These are phyloP conservation scores for Calycina marina DNA, from an alignment of 2,329 filamentous ascomycete genomes.

Conservation along the genomic window DNA sequence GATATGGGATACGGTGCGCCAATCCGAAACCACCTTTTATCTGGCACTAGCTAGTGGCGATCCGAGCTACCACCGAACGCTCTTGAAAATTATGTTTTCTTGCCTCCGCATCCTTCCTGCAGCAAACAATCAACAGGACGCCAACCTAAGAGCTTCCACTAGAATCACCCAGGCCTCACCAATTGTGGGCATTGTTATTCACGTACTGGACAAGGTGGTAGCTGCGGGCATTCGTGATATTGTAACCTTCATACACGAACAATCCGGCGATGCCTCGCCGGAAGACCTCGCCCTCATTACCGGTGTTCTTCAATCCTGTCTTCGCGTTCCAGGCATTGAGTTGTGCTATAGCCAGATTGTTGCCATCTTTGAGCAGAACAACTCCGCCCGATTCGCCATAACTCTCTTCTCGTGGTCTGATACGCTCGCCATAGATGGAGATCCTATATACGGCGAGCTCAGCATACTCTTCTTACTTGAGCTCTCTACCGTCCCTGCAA, in stretches of 20 bases:
- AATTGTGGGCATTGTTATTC: slow-evolving; percentile 34
- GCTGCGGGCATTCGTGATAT: slow-evolving; percentile 70
- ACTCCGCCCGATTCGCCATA: slow-evolving; percentile 65
- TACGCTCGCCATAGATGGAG: slow-evolving; percentile 58
- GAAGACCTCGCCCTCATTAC: slow-evolving; percentile 80
- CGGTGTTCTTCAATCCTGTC: slow-evolving; percentile 71
- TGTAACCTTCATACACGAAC: slow-evolving; percentile 68
- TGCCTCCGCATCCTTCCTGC: slow-evolving; percentile 49
- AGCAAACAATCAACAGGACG: slow-evolving; percentile 12
- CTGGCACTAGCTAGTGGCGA: slow-evolving; percentile 39
- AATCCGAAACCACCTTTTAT: slow-evolving; percentile 41
- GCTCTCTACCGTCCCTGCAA: slow-evolving; percentile 61
- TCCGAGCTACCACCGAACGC: slow-evolving; percentile 62
- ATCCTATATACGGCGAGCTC: slow-evolving; percentile 89
- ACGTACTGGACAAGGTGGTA: slow-evolving; percentile 67
- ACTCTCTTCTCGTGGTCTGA: slow-evolving; percentile 93
- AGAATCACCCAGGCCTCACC: slow-evolving; percentile 16
- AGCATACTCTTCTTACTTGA: slow-evolving; percentile 79
- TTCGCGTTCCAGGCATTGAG: slow-evolving; percentile 64
- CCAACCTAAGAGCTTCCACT: slow-evolving; percentile 11
- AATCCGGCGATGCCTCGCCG: slow-evolving; percentile 47
- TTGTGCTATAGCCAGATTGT: slow-evolving; percentile 57
- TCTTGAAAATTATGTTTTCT: slow-evolving; percentile 76
- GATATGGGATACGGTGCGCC: slow-evolving; percentile 46
- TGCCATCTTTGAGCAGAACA: slow-evolving; percentile 53